A percentile compares a stretch with the other conserved stretches of the same genome.
phyloP scores from a whole-genome alignment of 2,329 filamentous ascomycete species.

The Trichoderma semiorbis region DNA sequence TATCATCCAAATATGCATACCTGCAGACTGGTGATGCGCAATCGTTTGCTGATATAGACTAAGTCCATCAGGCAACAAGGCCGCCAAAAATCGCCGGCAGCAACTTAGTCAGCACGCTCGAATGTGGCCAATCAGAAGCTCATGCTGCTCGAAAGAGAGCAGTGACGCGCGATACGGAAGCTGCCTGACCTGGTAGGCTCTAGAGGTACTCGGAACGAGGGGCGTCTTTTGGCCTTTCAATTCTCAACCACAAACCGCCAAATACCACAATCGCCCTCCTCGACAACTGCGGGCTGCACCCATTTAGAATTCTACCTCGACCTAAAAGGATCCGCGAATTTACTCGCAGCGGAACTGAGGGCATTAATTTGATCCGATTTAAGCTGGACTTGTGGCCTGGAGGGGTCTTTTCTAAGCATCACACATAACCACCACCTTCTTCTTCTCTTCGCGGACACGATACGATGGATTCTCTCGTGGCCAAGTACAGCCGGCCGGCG shows the following conservation, averaged over 20 bases:
- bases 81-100: not conserved
- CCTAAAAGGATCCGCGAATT: not conserved
- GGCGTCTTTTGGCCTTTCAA: slow-evolving; percentile 6
- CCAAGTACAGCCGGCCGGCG: slow-evolving; percentile 80
- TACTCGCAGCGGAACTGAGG: not conserved
- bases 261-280: not conserved
- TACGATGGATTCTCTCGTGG: slow-evolving; percentile 86
- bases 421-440: not conserved
- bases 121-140: slow-evolving; percentile 4
- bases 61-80: slow-evolving; percentile 8
- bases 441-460: not conserved
- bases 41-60: not conserved
- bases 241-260: slow-evolving; percentile 19
- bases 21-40: not conserved
- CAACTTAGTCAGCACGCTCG: not conserved
- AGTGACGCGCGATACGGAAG: slow-evolving; percentile 43
- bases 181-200: slow-evolving; percentile 38
- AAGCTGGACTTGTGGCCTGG: not conserved
- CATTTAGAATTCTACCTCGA: not conserved
- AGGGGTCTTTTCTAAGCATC: not conserved
- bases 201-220: not conserved
- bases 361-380: not conserved
- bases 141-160: not conserved
- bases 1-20: not conserved
- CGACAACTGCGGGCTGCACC: not conserved